Evolutionary conservation across 2,329 filamentous ascomycete species (phyloP).

Genomic region (Ophiostoma australiae): DNA sequence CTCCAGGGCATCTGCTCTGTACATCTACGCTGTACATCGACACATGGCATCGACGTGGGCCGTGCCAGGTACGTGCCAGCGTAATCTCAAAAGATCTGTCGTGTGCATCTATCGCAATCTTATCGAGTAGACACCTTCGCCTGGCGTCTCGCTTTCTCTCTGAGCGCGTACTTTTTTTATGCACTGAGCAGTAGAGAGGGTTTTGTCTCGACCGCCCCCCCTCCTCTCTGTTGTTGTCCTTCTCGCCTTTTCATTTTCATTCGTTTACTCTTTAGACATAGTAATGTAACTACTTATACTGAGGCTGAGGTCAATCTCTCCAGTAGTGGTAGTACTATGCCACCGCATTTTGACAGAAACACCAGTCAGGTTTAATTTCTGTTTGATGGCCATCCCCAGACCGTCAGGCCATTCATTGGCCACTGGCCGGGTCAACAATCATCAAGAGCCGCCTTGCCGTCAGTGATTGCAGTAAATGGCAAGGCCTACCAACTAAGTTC

Average conservation of each 20-base stretch:
- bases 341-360: background rate
- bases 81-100: background rate
- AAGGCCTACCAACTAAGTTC: too few relatives aligned
- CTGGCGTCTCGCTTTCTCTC: background rate
- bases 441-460: background rate
- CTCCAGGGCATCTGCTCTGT: background rate
- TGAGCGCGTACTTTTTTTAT: conserved; percentile 9
- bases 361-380: background rate
- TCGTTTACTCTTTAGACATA: background rate
- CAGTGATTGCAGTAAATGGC: background rate
- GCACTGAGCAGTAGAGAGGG: background rate
- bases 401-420: conserved; percentile 1
- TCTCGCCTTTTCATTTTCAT: background rate
- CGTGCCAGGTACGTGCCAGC: background rate
- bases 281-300: too few relatives aligned
- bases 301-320: too few relatives aligned
- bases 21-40: background rate
- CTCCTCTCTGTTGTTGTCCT: background rate
- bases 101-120: background rate
- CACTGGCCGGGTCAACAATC: background rate
- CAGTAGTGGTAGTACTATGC: background rate
- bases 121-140: background rate
- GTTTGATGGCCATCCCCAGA: conserved; percentile 5
- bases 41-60: background rate
- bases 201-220: background rate